phyloP scores from a whole-genome alignment of 208 protist genomes.

The Wallacemonas rigidus region DNA sequence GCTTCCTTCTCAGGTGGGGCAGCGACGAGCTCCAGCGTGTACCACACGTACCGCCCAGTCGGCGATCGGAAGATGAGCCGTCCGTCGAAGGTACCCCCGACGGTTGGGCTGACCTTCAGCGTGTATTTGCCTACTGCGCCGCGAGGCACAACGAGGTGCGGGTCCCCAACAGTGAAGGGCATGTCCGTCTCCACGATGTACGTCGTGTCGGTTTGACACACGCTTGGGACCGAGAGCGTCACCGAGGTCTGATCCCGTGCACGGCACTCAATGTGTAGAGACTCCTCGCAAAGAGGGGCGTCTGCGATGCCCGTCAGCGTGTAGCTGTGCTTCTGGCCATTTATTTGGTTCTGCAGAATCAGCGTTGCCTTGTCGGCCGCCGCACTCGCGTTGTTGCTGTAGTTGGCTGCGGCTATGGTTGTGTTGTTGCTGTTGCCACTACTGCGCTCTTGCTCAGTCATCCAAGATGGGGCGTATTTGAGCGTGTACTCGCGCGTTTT shows the following conservation, averaged over 20 bases:
- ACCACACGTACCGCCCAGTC: constrained; percentile 89
- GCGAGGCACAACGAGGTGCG: constrained; percentile 55
- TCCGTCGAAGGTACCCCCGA: constrained; percentile 83
- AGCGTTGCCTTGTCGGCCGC: constrained; percentile 57
- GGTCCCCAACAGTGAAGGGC: constrained; percentile 73
- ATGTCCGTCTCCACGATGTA: constrained; percentile 90
- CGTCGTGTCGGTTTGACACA: constrained; percentile 54
- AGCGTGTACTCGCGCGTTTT: constrained; percentile 82
- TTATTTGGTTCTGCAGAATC: constrained; percentile 83
- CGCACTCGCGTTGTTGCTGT: too few relatives aligned
- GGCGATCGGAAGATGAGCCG: constrained; percentile 79
- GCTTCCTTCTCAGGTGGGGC: constrained; percentile 87
- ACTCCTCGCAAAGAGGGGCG: constrained; percentile 89
- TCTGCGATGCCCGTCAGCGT: constrained; percentile 80
- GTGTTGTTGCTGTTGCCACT: not conserved
- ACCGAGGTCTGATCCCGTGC: constrained; percentile 66
- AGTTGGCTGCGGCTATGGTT: too few relatives aligned
- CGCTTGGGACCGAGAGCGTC: constrained; percentile 78
- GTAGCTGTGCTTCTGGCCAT: constrained; percentile 88
- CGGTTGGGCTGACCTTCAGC: constrained; percentile 69
- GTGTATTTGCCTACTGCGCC: constrained; percentile 66
- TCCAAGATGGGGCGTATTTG: constrained; percentile 86
- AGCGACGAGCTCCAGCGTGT: constrained; percentile 81
- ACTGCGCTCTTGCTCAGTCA: constrained; percentile 41
- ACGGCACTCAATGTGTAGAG: constrained; percentile 74